Conservation (phyloP, 495 filamentous ascomycete genomes). For the Hyphodiscus hymeniophilus region DNA sequence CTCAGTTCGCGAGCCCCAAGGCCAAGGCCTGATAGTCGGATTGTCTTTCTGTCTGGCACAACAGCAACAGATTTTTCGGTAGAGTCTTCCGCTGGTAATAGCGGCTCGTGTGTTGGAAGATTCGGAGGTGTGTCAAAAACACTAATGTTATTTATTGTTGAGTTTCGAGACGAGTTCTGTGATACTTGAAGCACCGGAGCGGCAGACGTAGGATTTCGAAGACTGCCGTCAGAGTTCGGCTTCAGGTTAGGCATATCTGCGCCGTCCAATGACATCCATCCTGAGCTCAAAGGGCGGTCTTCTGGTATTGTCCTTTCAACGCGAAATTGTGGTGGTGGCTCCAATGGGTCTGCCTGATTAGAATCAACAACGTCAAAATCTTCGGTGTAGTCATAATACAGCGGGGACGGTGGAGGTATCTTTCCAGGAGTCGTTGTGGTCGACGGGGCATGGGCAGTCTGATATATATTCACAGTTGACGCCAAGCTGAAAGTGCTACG, state of each 20-base stretch:
- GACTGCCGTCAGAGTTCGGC: constrained; percentile 21
- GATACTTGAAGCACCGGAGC: background rate
- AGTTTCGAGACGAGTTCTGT: background rate
- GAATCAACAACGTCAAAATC: constrained; percentile 32
- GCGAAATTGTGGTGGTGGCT: constrained; percentile 24
- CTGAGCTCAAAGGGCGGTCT: background rate
- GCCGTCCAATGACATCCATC: background rate
- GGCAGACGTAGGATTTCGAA: constrained; percentile 13
- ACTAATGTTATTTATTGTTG: background rate
- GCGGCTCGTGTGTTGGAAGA: background rate
- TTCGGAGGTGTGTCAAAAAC: background rate
- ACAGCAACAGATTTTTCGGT: background rate
- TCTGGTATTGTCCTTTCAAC: constrained; percentile 25
- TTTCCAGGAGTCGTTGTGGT: constrained; percentile 15
- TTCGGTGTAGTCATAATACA: constrained; percentile 47
- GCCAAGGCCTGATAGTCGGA: constrained; percentile 6
- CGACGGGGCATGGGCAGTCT: constrained; percentile 4
- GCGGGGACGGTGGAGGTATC: constrained; percentile 20
- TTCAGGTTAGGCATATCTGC: constrained; percentile 18
- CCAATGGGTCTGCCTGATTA: constrained; percentile 12
- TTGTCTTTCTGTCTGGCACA: background rate
- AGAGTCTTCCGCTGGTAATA: background rate
- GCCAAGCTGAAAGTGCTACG: constrained; percentile 19
- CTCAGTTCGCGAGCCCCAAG: constrained; percentile 14
- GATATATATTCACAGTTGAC: constrained; percentile 15